Base-by-base conservation (phyloP, 2,329 filamentous ascomycete species). In the Teratosphaeria nubilosa region DNA sequence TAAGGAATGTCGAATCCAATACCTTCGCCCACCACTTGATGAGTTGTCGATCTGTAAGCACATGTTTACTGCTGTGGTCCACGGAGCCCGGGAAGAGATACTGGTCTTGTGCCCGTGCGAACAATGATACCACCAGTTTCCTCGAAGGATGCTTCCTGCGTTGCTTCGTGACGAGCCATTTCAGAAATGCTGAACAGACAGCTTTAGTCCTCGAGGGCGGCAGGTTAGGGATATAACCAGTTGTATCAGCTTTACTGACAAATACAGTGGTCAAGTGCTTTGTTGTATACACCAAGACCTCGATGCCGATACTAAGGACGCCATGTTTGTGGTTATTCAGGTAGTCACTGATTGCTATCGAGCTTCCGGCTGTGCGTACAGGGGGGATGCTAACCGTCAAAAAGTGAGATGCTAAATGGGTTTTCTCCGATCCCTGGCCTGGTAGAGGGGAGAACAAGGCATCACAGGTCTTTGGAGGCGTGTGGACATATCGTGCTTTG, bases 11-110 rank as follows among this genome's bases (percentile, higher is more conserved):
- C 0, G 88, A 87, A 68, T 96, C 87, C 13, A 96, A 75, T 11
- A 92, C 88, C 16, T 84, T 86, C 69, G 91, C 96, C 94, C 94
- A 99, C 94, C 94, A 99, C 67, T 86, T 90, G 22, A 99, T 89
- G 55, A 99, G 77, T 0, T 88, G 90, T 32, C 91, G 81, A 67
- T 99, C 94, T 66, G 96, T 90, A 9, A 97, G 77, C 0, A 99
- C 87, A 75, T 99, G 94, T 70, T 99, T 99, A 2, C 83, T 82
- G 20, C 75, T 73, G 70, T 96, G 92, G 60, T 95, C 86, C 45
- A 91, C 84, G 68, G 92, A 97, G 0, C 90, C 90, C 0, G 94
- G 91, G 70, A 97, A 99, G 14, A 99, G 81, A 66, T 99, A 99
- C 69, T 97, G 94, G 55, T 87, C 85, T 70, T 97, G 94, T 0